phyloP scores from a whole-genome alignment of 108 stramenopile species.

The Parietichytrium sp. region DNA sequence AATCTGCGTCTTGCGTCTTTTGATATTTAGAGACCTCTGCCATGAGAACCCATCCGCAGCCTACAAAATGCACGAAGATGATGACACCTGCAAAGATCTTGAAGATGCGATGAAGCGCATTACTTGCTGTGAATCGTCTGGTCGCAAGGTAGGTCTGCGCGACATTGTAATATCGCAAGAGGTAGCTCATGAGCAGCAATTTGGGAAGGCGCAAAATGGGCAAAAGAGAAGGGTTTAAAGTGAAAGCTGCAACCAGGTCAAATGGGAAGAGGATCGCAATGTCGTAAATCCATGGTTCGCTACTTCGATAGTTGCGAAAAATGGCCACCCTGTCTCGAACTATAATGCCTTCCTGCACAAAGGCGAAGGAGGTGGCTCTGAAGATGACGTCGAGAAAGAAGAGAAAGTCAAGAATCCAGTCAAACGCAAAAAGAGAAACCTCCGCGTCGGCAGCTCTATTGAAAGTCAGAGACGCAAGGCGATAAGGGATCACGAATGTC shows the following conservation, averaged over 20 bases:
- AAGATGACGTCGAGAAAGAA: background rate
- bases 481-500: background rate
- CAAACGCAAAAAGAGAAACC: background rate
- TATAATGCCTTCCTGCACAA: constrained; percentile 3
- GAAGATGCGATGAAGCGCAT: background rate
- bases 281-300: background rate
- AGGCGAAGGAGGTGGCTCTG: background rate
- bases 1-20: background rate
- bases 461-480: background rate
- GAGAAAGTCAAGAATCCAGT: background rate
- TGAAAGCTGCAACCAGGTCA: background rate
- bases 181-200: background rate
- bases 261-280: background rate
- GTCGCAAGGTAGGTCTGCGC: constrained; percentile 3
- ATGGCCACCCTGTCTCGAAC: background rate
- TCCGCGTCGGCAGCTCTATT: background rate
- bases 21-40: background rate
- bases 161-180: background rate
- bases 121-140: background rate
- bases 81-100: background rate
- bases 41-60: constrained; percentile 28
- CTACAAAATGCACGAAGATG: background rate
- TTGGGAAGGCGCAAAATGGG: background rate
- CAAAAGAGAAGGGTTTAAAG: background rate
- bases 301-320: background rate